A percentile compares a stretch with the other conserved stretches of the same genome.
Conservation (phyloP, 257 asterid species). For the Phtheirospermum japonicum region DNA sequence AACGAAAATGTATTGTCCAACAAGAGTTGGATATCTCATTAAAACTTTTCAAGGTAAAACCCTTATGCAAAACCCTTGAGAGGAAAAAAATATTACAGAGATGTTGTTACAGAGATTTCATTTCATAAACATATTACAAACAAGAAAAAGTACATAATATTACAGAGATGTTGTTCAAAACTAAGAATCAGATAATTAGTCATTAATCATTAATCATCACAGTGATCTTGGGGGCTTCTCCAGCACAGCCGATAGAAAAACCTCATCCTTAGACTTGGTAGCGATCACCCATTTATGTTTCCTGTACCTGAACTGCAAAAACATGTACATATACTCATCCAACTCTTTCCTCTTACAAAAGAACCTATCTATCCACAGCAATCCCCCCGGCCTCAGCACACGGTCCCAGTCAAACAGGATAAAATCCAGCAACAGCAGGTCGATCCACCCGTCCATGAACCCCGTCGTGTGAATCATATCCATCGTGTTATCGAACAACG, state of each 20-base stretch:
- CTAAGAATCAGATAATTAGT: no score
- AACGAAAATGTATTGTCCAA: no score
- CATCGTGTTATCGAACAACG: conserved; percentile 87
- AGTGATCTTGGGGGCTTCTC: conserved; percentile 86
- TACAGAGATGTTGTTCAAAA: no score
- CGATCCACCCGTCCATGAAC: conserved; percentile 92
- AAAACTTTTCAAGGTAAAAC: no score
- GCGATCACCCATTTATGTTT: conserved; percentile 80
- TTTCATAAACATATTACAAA: no score
- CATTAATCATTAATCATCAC: conserved; percentile 21
- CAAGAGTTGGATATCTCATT: no score
- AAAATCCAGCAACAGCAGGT: conserved; percentile 68
- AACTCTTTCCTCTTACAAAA: conserved; percentile 75
- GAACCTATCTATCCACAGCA: conserved; percentile 81
- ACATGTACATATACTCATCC: conserved; percentile 85
- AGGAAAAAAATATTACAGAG: no score
- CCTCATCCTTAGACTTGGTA: conserved; percentile 75
- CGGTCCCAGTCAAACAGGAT: conserved; percentile 93
- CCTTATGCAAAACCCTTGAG: no score
- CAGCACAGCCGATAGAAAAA: conserved; percentile 73
- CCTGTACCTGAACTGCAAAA: conserved; percentile 82
- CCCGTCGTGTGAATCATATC: conserved; percentile 82
- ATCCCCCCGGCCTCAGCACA: conserved; percentile 78
- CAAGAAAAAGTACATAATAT: no score
- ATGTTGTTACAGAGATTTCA: no score